A percentile compares a stretch with the other conserved stretches of the same genome.
phyloP scores from a whole-genome alignment of 2,329 filamentous ascomycete genomes.

The Tolypocladium nubicola region DNA sequence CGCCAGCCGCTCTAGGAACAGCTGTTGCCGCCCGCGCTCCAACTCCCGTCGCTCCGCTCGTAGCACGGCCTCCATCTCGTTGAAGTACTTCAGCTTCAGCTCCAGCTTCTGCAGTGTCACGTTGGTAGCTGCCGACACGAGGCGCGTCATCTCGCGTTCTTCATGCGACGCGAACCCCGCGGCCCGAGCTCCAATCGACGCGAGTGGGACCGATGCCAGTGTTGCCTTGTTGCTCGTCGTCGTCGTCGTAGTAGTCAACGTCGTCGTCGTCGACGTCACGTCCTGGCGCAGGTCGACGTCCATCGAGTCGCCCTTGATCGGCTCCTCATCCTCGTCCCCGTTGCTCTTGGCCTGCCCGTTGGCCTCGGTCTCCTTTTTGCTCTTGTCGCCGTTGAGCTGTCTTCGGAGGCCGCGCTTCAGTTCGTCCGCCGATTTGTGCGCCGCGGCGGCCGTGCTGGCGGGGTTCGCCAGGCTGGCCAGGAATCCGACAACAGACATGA shows the following conservation, averaged over 20 bases:
- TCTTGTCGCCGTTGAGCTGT: constrained; percentile 54
- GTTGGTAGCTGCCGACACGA: constrained; percentile 88
- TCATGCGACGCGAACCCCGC: constrained; percentile 88
- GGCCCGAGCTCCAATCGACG: constrained; percentile 74
- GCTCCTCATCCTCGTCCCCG: neutral
- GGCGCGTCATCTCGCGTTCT: constrained; percentile 89
- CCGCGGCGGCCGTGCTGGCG: constrained; percentile 79
- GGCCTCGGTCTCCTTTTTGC: constrained; percentile 31
- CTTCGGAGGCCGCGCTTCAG: constrained; percentile 71
- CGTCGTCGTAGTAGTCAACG: constrained; percentile 40
- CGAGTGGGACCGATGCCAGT: constrained; percentile 71
- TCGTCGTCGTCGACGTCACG: constrained; percentile 37
- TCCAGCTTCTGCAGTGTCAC: constrained; percentile 92
- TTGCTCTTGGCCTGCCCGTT: constrained; percentile 48
- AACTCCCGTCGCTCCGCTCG: constrained; percentile 88
- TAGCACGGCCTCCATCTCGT: constrained; percentile 87
- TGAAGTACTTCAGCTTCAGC: constrained; percentile 90
- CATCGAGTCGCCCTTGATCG: constrained; percentile 46
- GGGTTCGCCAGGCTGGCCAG: constrained; percentile 86
- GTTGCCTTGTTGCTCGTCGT: constrained; percentile 35
- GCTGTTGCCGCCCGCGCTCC: constrained; percentile 80
- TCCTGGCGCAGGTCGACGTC: constrained; percentile 49
- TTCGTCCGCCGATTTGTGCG: constrained; percentile 76
- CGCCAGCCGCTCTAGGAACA: constrained; percentile 83
- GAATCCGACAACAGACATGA: constrained; percentile 93